Base-by-base conservation (phyloP, 805 yeast genomes). In the Huiozyma naganishii region DNA sequence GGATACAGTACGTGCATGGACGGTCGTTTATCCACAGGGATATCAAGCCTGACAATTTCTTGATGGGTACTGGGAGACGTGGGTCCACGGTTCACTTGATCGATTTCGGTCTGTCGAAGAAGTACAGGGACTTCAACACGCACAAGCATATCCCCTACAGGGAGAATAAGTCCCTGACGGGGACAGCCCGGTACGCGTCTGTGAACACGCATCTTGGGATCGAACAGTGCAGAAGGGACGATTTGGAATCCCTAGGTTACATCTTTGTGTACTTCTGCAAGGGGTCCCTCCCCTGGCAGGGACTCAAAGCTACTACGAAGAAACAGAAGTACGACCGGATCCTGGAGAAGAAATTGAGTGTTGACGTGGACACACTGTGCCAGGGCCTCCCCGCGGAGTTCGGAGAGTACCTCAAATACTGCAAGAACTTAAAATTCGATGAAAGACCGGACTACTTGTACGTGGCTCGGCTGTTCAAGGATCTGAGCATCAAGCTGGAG, bases 231-330 rank as follows among this genome's bases (percentile, higher is more conserved):
- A 80, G 98, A 70, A 79, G 98, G 64, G 98, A 90, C 67, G 98
- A 90, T 64, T 74, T 90, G 56, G 98, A 92, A 68, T 81, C 94
- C 48, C 75, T 90, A 58, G 97, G 96, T 43, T 90, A 90, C 62
- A 97, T 90, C 41, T 73, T 92, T 57, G 85, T 90, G 57, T 90
- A 90, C 68, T 90, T 90, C 62, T 84, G 95, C 66, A 79, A 95
- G 47, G 97, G 98, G 39, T 84, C 95, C 13, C 76, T 90, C 57
- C 98, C 98, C 44, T 90, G 98, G 98, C 98, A 90, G 68, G 98
- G 98, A 5, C 76, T 90, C 58, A 88, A 89, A 67, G 98, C 98
- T 36, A 94, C 90, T 27, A 87, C 97, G n/a, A 90, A 90, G 70
- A 85, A 95, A 69, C 97, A 90, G 66, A 90, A 92, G 68, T 90